phyloP scores from a whole-genome alignment of 805 yeast species.

The Spathaspora passalidarum region DNA sequence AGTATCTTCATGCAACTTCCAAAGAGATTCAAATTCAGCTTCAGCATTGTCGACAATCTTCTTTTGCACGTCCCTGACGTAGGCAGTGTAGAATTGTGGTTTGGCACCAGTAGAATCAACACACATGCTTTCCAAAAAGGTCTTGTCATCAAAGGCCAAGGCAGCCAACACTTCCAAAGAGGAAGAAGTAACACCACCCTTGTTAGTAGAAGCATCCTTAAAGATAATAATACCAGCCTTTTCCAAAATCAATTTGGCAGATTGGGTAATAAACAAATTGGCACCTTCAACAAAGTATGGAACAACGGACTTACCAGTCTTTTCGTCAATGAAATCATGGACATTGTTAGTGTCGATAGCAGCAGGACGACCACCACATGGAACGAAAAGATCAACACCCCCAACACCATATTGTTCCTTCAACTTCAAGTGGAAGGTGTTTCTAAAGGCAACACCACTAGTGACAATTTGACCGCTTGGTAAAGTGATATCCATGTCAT shows the following conservation, averaged over 20 bases:
- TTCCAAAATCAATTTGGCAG: constrained; percentile 85
- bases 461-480: constrained; percentile 76
- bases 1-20: constrained; percentile 68
- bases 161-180: constrained; percentile 95
- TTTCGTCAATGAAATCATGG: constrained; percentile 61
- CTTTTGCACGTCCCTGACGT: constrained; percentile 79
- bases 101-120: constrained; percentile 52
- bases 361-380: constrained; percentile 99
- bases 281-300: constrained; percentile 98
- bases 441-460: constrained; percentile 88
- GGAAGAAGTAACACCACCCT: constrained; percentile 98
- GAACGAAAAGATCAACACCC: constrained; percentile 81
- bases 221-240: constrained; percentile 81
- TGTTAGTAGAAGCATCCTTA: constrained; percentile 96
- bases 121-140: constrained; percentile 79
- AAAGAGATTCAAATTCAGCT: constrained; percentile 80
- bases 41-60: constrained; percentile 76
- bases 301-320: constrained; percentile 71
- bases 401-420: constrained; percentile 60
- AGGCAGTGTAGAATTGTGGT: constrained; percentile 77
- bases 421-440: constrained; percentile 77
- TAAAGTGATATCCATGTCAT: constrained; percentile 72
- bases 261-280: constrained; percentile 89
- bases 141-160: constrained; percentile 81
- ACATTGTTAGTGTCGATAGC: constrained; percentile 89